Evolutionary conservation across 495 filamentous ascomycete genomes (phyloP).

Genomic region (Aspergillus mulundensis): DNA sequence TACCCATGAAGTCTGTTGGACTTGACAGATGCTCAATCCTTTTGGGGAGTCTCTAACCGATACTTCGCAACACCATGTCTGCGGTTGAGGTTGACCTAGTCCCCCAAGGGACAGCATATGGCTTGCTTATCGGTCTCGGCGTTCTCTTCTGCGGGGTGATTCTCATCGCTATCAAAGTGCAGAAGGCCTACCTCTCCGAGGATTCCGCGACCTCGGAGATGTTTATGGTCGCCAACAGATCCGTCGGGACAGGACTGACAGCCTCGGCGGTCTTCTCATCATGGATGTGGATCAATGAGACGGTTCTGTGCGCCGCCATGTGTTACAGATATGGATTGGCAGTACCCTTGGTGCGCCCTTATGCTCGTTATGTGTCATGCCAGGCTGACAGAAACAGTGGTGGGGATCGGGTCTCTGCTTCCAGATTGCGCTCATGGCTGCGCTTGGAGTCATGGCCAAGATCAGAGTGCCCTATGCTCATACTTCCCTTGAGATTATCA

Average conservation of each 20-base stretch:
- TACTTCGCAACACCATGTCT: background rate
- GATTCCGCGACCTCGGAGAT: slow-evolving; percentile 47
- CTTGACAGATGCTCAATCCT: background rate
- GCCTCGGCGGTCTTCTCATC: slow-evolving; percentile 46
- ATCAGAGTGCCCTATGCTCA: slow-evolving; percentile 52
- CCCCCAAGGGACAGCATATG: slow-evolving; percentile 42
- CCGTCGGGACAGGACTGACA: slow-evolving; percentile 45
- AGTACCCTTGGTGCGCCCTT: slow-evolving; percentile 27
- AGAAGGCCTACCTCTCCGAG: slow-evolving; percentile 40
- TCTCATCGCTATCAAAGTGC: slow-evolving; percentile 37
- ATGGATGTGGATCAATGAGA: slow-evolving; percentile 50
- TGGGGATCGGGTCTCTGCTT: slow-evolving; percentile 39
- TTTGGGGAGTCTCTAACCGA: background rate
- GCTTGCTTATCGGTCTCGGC: slow-evolving; percentile 40
- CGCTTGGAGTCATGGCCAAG: slow-evolving; percentile 37
- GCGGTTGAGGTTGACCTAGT: slow-evolving; percentile 19
- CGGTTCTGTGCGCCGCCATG: slow-evolving; percentile 35
- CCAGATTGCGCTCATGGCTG: slow-evolving; percentile 40
- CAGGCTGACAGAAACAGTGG: slow-evolving; percentile 26
- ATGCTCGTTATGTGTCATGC: background rate
- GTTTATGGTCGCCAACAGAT: slow-evolving; percentile 52
- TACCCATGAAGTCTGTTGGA: background rate
- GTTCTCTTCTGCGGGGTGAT: slow-evolving; percentile 42
- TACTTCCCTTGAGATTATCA: slow-evolving; percentile 53
- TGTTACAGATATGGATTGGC: slow-evolving; percentile 38